phyloP scores from a whole-genome alignment of 805 yeast species.

The Maudiozyma saulgeensis region DNA sequence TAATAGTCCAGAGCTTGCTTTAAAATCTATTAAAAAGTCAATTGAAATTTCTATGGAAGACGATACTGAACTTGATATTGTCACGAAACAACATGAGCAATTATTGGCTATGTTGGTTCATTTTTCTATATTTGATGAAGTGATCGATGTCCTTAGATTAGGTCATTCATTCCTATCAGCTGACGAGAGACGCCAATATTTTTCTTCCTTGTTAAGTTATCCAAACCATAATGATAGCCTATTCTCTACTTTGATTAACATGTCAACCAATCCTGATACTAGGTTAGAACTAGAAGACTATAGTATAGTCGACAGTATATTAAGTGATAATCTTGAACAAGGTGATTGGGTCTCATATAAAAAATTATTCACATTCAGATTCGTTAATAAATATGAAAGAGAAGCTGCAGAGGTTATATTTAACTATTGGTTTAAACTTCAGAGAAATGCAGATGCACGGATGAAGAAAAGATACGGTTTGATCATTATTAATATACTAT shows the following conservation, averaged over 20 bases:
- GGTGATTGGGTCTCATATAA: slow-evolving; percentile 18
- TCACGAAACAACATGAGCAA: slow-evolving; percentile 19
- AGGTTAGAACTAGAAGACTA: slow-evolving; percentile 18
- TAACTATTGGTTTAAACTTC: slow-evolving; percentile 10
- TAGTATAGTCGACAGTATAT: slow-evolving; percentile 18
- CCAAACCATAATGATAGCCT: slow-evolving; percentile 12
- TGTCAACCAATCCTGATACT: slow-evolving; percentile 2
- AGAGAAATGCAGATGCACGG: slow-evolving; percentile 3
- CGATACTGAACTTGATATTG: slow-evolving; percentile 5
- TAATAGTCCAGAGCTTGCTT: slow-evolving; percentile 14
- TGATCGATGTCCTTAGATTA: slow-evolving; percentile 24
- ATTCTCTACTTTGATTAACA: slow-evolving; percentile 16
- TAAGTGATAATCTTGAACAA: slow-evolving; percentile 9
- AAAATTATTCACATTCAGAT: slow-evolving; percentile 22
- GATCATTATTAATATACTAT: slow-evolving; percentile 21
- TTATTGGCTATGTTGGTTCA: slow-evolving; percentile 20
- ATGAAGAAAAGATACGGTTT: slow-evolving; percentile 15
- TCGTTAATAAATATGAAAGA: slow-evolving; percentile 21
- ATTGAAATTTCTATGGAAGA: slow-evolving; percentile 16
- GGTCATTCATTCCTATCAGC: slow-evolving; percentile 17
- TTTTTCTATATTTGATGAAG: slow-evolving; percentile 21
- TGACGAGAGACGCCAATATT: slow-evolving; percentile 17
- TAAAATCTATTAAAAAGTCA: slow-evolving; percentile 23
- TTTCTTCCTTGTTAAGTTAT: slow-evolving; percentile 10
- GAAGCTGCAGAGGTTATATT: slow-evolving; percentile 25